Base-by-base conservation (phyloP, 805 yeast species). In the Candida wancherniae region DNA sequence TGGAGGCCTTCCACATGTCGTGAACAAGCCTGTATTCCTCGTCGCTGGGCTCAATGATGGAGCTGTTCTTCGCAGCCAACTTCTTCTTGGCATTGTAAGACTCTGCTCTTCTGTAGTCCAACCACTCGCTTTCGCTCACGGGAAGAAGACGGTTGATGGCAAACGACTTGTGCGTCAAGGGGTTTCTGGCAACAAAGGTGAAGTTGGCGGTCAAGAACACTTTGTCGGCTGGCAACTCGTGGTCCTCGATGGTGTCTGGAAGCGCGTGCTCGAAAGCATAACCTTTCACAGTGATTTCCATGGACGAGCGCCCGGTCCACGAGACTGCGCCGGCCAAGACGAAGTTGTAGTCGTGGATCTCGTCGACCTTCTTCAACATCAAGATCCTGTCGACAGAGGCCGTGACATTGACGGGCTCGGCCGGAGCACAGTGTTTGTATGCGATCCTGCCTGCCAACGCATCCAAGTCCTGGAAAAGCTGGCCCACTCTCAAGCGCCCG, bases 111-210 rank as follows among this genome's bases (percentile, higher is more conserved):
- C 82, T 78, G 56, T 80, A 87, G 50, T 85, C 94, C 28, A 77
- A 55, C 84, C 94, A 80, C 51, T 88, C 94, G 33, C 62, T 57
- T 47, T 81, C 88, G 22, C 77, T 70, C 19, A 77, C 66, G 19
- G 96, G 95, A 28, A 84, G 70, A 26, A 88, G 62, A 41, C 77
- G 71, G 63, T 88, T 88, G 44, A 88, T 82, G 6, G 94, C 84
- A 61, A 85, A 83, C 2, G 95, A 80, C 52, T 75, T 81, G 56
- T 84, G 94, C n/a, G 95, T 85, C 33, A 77, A 76, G 6, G 97
- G 97, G 55, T 88, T 84, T 58, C 97, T 74, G 11, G 97, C 97
- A 19, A 87, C 97, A 61, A 88, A 88, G 0, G 97, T 88, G 67
- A 88, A 88, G 51, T 84, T 84, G 5, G 97, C 96, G 19, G 86